These are phyloP conservation scores for Tremellales sp. DNA, from an alignment of 1,284 basidiomycete genomes.

Conservation along the genomic window DNA sequence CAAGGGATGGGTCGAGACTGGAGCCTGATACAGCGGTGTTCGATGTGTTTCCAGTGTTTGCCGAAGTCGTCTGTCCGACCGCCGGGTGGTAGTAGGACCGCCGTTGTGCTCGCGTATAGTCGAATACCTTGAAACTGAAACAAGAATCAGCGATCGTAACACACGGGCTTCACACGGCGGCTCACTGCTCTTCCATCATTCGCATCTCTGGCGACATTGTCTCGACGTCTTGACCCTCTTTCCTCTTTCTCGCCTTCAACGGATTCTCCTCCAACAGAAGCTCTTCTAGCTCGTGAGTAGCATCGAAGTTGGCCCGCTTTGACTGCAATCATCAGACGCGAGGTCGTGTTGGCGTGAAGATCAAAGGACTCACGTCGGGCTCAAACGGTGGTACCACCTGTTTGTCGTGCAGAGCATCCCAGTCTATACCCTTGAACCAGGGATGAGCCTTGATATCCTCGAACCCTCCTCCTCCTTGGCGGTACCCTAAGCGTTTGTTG, in stretches of 20 bases:
- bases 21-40: slow-evolving; percentile 13
- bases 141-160: background rate
- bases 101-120: slow-evolving; percentile 42
- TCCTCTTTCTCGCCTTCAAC: slow-evolving; percentile 87
- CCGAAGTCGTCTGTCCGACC: slow-evolving; percentile 22
- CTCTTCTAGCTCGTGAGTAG: slow-evolving; percentile 97
- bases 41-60: slow-evolving; percentile 12
- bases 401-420: slow-evolving; percentile 78
- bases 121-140: slow-evolving; percentile 47
- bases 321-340: slow-evolving; percentile 54
- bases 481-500: slow-evolving; percentile 74
- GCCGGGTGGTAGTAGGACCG: slow-evolving; percentile 43
- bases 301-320: slow-evolving; percentile 98
- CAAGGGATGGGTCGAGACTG: slow-evolving; percentile 1
- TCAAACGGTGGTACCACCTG: slow-evolving; percentile 78
- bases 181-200: slow-evolving; percentile 96
- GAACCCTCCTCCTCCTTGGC: slow-evolving; percentile 69
- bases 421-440: slow-evolving; percentile 84
- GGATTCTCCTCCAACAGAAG: slow-evolving; percentile 94
- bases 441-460: slow-evolving; percentile 73
- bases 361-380: slow-evolving; percentile 61
- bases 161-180: slow-evolving; percentile 13
- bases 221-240: slow-evolving; percentile 80
- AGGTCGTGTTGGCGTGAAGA: too few relatives aligned
- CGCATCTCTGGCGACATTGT: slow-evolving; percentile 84